Evolutionary conservation across 768 basidiomycete species (phyloP).

Genomic region (Tricholoma flavovirens): DNA sequence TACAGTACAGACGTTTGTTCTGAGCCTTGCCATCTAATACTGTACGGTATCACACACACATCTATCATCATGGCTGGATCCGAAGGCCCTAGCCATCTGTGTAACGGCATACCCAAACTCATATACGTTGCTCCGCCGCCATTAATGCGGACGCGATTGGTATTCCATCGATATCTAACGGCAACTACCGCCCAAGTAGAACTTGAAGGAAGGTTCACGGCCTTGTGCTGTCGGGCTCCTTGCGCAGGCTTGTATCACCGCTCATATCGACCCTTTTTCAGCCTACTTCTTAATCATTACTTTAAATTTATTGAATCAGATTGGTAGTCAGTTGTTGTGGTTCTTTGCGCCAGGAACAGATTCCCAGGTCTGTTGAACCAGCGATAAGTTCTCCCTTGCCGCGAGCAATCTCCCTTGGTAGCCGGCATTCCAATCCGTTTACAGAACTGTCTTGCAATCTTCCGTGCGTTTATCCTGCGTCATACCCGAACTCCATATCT

Average conservation of each 20-base stretch:
- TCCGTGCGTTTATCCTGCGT: background rate
- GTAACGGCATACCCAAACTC: constrained; percentile 4
- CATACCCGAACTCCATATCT: background rate
- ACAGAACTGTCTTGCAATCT: background rate
- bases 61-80: constrained; percentile 1
- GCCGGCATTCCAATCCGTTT: background rate
- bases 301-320: background rate
- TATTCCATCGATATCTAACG: constrained; percentile 2
- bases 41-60: background rate
- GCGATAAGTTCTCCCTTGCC: background rate
- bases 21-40: background rate
- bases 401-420: background rate
- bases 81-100: constrained; percentile 1
- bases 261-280: constrained; percentile 7
- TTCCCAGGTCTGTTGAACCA: background rate
- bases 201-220: constrained; percentile 3
- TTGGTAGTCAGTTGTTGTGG: background rate
- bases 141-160: background rate
- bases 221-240: background rate
- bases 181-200: constrained; percentile 6
- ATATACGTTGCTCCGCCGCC: constrained; percentile 1
- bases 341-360: constrained; percentile 3
- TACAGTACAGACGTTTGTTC: background rate
- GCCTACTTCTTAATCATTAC: constrained; percentile 1
- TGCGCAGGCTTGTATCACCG: constrained; percentile 3